These are phyloP conservation scores for Dictyophora rubrovolvata DNA, from an alignment of 768 basidiomycete species.

Conservation along the genomic window DNA sequence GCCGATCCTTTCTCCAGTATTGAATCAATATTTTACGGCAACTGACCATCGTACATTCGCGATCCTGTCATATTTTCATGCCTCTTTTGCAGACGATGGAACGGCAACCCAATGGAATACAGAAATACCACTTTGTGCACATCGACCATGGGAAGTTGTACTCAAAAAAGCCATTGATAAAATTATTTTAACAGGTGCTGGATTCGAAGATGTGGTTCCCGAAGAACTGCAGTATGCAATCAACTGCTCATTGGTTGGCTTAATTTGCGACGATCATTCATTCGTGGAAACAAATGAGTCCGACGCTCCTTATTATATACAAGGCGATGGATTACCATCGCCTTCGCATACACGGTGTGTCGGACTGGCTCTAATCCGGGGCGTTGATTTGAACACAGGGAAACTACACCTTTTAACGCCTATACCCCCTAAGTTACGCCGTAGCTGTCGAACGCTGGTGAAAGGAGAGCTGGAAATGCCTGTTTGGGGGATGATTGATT, in stretches of 20 bases:
- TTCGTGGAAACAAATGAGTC: background rate
- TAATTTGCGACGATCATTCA: constrained; percentile 42
- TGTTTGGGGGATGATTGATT: constrained; percentile 80
- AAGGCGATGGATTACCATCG: constrained; percentile 41
- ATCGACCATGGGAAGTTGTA: constrained; percentile 64
- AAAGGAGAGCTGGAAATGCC: constrained; percentile 88
- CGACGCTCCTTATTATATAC: constrained; percentile 34
- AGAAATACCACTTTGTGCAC: constrained; percentile 52
- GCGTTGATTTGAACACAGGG: constrained; percentile 21
- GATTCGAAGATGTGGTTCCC: constrained; percentile 66
- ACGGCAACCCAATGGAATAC: constrained; percentile 50
- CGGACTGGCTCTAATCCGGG: constrained; percentile 71
- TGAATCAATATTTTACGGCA: constrained; percentile 39
- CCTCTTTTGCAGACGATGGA: constrained; percentile 23
- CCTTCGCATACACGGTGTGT: constrained; percentile 54
- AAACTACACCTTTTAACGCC: constrained; percentile 78
- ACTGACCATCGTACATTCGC: constrained; percentile 64
- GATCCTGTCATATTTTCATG: constrained; percentile 73
- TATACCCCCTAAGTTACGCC: constrained; percentile 40
- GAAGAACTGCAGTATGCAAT: constrained; percentile 62
- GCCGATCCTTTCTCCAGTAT: constrained; percentile 34
- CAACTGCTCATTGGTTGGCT: constrained; percentile 71
- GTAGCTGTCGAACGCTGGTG: constrained; percentile 37
- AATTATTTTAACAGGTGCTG: constrained; percentile 61
- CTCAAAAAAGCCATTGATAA: constrained; percentile 45